These are phyloP conservation scores for Schwanniomyces pseudopolymorphus DNA, from an alignment of 805 yeast species.

Conservation along the genomic window DNA sequence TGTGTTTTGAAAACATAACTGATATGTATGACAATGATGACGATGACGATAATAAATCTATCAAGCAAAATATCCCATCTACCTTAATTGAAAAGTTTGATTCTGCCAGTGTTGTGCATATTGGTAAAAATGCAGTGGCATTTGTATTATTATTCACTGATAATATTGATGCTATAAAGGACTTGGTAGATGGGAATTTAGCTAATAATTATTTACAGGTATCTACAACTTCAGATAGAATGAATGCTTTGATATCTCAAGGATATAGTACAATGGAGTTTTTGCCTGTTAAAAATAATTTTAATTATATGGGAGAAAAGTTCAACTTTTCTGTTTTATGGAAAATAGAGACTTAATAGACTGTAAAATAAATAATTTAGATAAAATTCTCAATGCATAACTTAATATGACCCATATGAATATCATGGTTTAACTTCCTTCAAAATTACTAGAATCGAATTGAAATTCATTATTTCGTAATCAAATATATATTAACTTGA, in stretches of 20 bases:
- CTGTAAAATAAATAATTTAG: not conserved
- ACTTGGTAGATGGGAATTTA: conserved; percentile 5
- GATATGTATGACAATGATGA: conserved; percentile 43
- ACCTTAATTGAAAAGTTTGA: conserved; percentile 8
- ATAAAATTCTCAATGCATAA: not conserved
- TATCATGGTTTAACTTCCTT: not conserved
- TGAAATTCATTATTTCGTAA: not conserved
- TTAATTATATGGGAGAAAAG: not conserved
- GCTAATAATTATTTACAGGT: conserved; percentile 8
- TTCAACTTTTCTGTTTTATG: conserved; percentile 14
- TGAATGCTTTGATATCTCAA: not conserved
- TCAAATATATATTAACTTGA: not conserved
- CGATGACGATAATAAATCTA: conserved; percentile 28
- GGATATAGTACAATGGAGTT: conserved; percentile 2
- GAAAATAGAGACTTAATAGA: conserved; percentile 13
- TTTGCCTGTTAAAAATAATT: conserved; percentile 5
- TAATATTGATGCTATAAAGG: conserved; percentile 7
- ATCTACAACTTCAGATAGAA: conserved; percentile 2
- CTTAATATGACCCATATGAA: too few relatives aligned
- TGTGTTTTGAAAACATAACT: conserved; percentile 41
- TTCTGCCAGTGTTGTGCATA: conserved; percentile 9
- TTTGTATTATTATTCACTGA: conserved; percentile 15
- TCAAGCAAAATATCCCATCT: not conserved
- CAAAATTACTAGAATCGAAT: not conserved
- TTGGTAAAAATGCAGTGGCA: conserved; percentile 6